Conservation (phyloP, 2,329 filamentous ascomycete species). For the Nemania bipapillata region DNA sequence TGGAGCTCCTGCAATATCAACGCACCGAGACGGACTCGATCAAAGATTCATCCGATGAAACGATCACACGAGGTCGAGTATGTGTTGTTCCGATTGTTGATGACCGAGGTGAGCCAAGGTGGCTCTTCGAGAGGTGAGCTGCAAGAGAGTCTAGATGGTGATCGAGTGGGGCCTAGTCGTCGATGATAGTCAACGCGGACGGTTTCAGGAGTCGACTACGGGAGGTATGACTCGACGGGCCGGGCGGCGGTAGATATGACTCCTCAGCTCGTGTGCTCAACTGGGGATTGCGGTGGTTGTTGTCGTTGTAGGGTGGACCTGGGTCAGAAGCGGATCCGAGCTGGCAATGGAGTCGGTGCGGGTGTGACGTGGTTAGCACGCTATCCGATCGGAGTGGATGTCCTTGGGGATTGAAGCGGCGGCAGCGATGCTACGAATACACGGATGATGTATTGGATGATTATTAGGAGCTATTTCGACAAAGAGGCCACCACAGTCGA, state of each 20-base stretch:
- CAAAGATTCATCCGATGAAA: slow-evolving; percentile 47
- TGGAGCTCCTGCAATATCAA: slow-evolving; percentile 47
- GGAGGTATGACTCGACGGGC: slow-evolving; percentile 52
- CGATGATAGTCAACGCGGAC: slow-evolving; percentile 50
- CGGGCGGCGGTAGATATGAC: slow-evolving; percentile 62
- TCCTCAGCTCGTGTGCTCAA: slow-evolving; percentile 53
- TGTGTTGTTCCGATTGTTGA: slow-evolving; percentile 32
- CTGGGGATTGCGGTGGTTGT: slow-evolving; percentile 40
- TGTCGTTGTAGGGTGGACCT: slow-evolving; percentile 43
- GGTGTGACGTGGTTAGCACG: slow-evolving; percentile 51
- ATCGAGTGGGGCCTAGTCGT: slow-evolving; percentile 27
- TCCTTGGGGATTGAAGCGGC: slow-evolving; percentile 32
- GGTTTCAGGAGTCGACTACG: slow-evolving; percentile 41
- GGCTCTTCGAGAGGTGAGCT: slow-evolving; percentile 35
- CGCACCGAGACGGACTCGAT: slow-evolving; percentile 45
- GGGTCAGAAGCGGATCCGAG: slow-evolving; percentile 47
- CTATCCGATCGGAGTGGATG: slow-evolving; percentile 42
- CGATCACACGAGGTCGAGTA: slow-evolving; percentile 34
- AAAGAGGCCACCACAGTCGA: slow-evolving; percentile 44
- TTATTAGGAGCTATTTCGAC: slow-evolving; percentile 43
- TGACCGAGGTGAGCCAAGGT: slow-evolving; percentile 38
- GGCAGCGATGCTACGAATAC: slow-evolving; percentile 38
- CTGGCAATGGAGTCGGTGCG: slow-evolving; percentile 46
- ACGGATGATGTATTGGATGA: slow-evolving; percentile 36
- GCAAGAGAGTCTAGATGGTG: slow-evolving; percentile 24